Percentiles rank a stretch among this genome's conserved stretches.
Evolutionary conservation across 2,329 filamentous ascomycete species (phyloP).

Genomic region (Tetracladium maxilliforme): DNA sequence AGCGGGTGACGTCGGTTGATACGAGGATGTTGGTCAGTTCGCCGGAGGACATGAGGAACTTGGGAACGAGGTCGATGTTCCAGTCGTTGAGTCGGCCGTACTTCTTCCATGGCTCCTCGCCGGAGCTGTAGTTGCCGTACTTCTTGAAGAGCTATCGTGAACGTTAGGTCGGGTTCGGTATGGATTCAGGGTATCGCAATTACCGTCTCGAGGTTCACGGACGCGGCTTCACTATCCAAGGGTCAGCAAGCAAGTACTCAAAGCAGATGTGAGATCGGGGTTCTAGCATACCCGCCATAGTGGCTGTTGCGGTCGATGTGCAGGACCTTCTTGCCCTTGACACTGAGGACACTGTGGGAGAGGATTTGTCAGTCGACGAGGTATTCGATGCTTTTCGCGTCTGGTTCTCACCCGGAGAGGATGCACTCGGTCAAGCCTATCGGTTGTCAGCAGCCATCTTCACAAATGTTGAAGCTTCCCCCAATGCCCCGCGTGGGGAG

Average conservation of each 20-base stretch:
- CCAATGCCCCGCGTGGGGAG: too few species aligned
- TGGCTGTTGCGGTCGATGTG: constrained; percentile 98
- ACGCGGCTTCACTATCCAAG: constrained; percentile 67
- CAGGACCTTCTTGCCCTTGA: constrained; percentile 97
- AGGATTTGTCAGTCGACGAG: constrained; percentile 1
- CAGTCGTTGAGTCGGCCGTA: constrained; percentile 95
- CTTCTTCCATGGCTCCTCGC: constrained; percentile 93
- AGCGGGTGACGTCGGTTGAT: constrained; percentile 80
- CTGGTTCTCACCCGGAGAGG: constrained; percentile 66
- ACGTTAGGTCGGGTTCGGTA: constrained; percentile 14
- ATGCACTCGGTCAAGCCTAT: constrained; percentile 96
- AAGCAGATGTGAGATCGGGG: constrained; percentile 5
- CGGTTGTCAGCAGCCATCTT: too few species aligned
- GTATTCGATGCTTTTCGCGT: background rate
- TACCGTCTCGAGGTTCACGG: constrained; percentile 90
- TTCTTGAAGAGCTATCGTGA: constrained; percentile 83
- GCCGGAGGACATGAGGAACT: constrained; percentile 96
- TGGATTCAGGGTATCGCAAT: constrained; percentile 14
- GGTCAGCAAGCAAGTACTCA: constrained; percentile 12
- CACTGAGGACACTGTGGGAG: constrained; percentile 68
- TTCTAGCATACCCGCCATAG: constrained; percentile 72
- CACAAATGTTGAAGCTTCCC: constrained; percentile 2
- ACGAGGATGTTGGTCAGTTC: constrained; percentile 98
- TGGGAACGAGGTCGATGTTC: constrained; percentile 98
- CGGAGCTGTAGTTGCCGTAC: constrained; percentile 67